Evolutionary conservation across 169 alveolate species (phyloP).

Genomic region (Plasmodium falciparum): DNA sequence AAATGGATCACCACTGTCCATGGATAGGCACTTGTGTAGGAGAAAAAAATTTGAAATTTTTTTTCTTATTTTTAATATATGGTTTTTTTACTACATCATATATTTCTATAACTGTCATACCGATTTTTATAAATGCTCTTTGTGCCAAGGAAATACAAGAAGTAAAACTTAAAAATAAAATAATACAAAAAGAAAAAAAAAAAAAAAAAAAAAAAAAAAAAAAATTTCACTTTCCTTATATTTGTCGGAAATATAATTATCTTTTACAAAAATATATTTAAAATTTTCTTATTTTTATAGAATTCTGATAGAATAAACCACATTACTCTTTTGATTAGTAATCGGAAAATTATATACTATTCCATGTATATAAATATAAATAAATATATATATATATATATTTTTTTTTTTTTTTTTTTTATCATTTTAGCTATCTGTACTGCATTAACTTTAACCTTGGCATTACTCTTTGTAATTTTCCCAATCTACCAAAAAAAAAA

Average conservation of each 20-base stretch:
- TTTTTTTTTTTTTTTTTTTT: not conserved
- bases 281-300: slow-evolving; percentile 1
- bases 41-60: slow-evolving; percentile 50
- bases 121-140: slow-evolving; percentile 37
- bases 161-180: slow-evolving; percentile 6
- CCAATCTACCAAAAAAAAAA: not conserved
- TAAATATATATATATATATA: not conserved
- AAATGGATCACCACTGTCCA: slow-evolving; percentile 75
- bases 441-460: slow-evolving; percentile 27
- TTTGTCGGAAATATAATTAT: not conserved
- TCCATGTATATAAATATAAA: not conserved
- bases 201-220: too few relatives aligned
- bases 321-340: slow-evolving; percentile 47
- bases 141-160: slow-evolving; percentile 11
- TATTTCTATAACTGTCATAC: slow-evolving; percentile 29
- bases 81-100: slow-evolving; percentile 41
- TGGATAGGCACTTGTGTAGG: slow-evolving; percentile 76
- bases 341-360: not conserved
- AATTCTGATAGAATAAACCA: slow-evolving; percentile 24
- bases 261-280: not conserved
- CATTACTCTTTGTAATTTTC: slow-evolving; percentile 50
- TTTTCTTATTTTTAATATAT: slow-evolving; percentile 39
- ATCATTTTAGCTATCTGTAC: slow-evolving; percentile 41
- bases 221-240: too few relatives aligned
- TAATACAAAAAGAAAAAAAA: too few relatives aligned